Evolutionary conservation across 768 basidiomycete genomes (phyloP), one percentile per base, ranked within the genome.

Genomic region (Tephrocybe sp.): DNA sequence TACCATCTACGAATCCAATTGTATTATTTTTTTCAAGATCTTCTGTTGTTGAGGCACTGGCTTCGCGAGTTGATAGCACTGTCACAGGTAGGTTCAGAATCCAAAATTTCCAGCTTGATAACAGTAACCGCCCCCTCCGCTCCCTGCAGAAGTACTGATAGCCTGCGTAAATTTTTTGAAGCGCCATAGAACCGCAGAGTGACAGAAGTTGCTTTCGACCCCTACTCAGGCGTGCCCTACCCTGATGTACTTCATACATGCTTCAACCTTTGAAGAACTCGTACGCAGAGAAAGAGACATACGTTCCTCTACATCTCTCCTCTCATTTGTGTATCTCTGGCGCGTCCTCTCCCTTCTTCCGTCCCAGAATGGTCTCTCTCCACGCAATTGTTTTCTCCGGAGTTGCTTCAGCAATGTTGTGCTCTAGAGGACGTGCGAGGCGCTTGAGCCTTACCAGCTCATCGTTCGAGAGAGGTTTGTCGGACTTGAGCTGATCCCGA

Each of bases 361-460:
- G 56, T 53, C 83, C 79, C 46, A 76, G 66, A 44, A 83, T 64
- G 4, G 80, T 74, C 42, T 83, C 78, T 45, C 68, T 74, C 83
- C 82, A 84, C 21, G 67, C 62, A 34, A 78, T 67, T 20, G 57
- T 56, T 32, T 65, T 61, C 50, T 53, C 65, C 12, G 44, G 17
- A 18, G 44, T 52, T 1, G 45, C 55, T 11, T 52, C 48, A 10
- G 24, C 15, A 26, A 46, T 40, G 18, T 40, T 47, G 11, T 23
- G 43, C 25, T 45, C 51, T 11, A 58, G 54, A 17, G 63, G 62
- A 20, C 71, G 70, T 32, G 81, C 83, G 20, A 90, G 75, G 46
- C 71, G 76, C 59, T 75, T 76, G 47, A 88, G 65, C 51, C 78
- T 70, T 36, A 69, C 74, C 21, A 87, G 66, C 57, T 88, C 86